Conservation (phyloP, 2,329 filamentous ascomycete species). For the Fusarium tricinctum region DNA sequence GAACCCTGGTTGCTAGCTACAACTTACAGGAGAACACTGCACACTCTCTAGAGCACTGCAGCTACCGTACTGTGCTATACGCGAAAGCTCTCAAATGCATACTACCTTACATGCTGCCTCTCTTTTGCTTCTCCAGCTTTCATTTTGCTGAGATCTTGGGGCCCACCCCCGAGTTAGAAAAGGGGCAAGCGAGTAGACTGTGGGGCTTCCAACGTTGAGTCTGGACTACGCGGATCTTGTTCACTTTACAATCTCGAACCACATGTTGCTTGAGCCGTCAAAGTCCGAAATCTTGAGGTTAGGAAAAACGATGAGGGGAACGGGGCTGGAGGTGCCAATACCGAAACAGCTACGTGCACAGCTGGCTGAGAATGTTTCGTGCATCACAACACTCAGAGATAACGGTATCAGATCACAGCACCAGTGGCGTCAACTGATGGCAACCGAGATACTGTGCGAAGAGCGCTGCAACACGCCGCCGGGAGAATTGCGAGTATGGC, state of each 20-base stretch:
- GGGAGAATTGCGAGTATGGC: too few species aligned
- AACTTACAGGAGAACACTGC: not conserved
- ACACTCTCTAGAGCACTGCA: constrained; percentile 2
- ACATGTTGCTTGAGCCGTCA: constrained; percentile 34
- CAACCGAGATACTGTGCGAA: not conserved
- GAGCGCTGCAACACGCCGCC: not conserved
- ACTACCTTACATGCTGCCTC: constrained; percentile 7
- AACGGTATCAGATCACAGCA: constrained; percentile 25
- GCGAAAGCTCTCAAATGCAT: not conserved
- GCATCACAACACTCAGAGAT: constrained; percentile 16
- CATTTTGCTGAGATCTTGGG: constrained; percentile 19
- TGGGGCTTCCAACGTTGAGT: constrained; percentile 10
- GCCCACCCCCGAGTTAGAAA: constrained; percentile 28
- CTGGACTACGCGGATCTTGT: constrained; percentile 5
- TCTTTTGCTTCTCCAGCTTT: constrained; percentile 24
- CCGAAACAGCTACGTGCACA: constrained; percentile 18
- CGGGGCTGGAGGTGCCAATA: constrained; percentile 17
- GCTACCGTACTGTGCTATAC: constrained; percentile 6
- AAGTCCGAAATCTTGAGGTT: constrained; percentile 9
- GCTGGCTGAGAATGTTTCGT: constrained; percentile 16
- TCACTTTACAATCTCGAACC: constrained; percentile 9
- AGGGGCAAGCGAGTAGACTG: constrained; percentile 17
- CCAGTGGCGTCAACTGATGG: constrained; percentile 26
- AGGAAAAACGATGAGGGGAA: constrained; percentile 11
- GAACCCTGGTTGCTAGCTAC: not conserved